phyloP scores from a whole-genome alignment of 2,329 filamentous ascomycete species.

The Fusarium vanettenii region DNA sequence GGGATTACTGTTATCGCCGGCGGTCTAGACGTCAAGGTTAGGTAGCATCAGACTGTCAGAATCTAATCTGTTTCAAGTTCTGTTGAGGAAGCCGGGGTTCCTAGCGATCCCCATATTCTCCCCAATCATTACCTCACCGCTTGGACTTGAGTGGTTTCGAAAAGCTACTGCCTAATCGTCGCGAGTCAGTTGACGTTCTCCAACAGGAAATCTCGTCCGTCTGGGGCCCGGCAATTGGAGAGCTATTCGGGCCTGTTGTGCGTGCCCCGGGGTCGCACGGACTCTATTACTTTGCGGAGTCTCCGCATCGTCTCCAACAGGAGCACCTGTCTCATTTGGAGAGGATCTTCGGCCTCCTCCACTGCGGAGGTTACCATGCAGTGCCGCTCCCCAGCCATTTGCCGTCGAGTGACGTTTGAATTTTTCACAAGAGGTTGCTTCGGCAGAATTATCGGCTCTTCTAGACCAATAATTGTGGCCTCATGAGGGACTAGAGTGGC shows the following conservation, averaged over 20 bases:
- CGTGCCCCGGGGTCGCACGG: slow-evolving; percentile 10
- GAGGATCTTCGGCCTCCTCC: background rate
- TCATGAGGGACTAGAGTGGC: background rate
- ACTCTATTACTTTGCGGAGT: slow-evolving; percentile 27
- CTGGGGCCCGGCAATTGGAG: background rate
- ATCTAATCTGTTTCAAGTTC: slow-evolving; percentile 1
- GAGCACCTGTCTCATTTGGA: background rate
- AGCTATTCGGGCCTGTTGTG: background rate
- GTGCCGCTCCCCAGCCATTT: background rate
- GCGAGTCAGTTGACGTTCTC: background rate
- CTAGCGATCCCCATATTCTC: background rate
- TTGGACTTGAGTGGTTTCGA: background rate
- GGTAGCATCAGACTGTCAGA: background rate
- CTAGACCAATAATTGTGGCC: slow-evolving; percentile 4
- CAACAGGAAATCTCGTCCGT: background rate
- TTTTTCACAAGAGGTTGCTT: slow-evolving; percentile 12
- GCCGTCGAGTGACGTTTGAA: slow-evolving; percentile 19
- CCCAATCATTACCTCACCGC: background rate
- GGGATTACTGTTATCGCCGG: background rate
- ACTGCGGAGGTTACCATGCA: slow-evolving; percentile 17
- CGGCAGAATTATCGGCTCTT: slow-evolving; percentile 1
- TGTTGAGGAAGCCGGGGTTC: background rate
- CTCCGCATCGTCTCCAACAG: slow-evolving; percentile 36
- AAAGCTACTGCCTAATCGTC: background rate
- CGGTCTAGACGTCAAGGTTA: background rate